phyloP scores from a whole-genome alignment of 495 filamentous ascomycete genomes.

The Jackrogersella minutella region DNA sequence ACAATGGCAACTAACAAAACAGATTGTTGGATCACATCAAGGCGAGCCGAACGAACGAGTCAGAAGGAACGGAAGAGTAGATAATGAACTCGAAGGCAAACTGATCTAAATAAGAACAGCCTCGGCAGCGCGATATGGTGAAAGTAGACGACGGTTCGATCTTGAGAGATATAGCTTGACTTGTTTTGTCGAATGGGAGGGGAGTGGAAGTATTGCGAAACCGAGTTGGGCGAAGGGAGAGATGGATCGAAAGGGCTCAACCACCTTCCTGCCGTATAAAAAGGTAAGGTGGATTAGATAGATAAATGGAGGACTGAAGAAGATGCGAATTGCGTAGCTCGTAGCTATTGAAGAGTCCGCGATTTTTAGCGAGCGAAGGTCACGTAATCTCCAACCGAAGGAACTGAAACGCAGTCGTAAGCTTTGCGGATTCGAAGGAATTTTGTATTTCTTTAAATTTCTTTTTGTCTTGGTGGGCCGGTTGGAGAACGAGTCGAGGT shows the following conservation, averaged over 20 bases:
- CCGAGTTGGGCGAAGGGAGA: no score
- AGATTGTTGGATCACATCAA: constrained; percentile 27
- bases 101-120: not conserved
- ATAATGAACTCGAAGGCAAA: no score
- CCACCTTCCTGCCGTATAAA: not conserved
- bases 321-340: no score
- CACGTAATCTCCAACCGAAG: not conserved
- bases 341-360: not conserved
- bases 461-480: not conserved
- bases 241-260: not conserved
- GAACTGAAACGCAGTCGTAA: constrained; percentile 12
- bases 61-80: no score
- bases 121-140: no score
- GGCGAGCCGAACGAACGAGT: not conserved
- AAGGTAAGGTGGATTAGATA: not conserved
- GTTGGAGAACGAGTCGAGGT: not conserved
- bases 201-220: no score
- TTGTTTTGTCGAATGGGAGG: no score
- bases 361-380: not conserved
- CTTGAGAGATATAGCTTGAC: no score
- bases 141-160: no score
- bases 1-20: not conserved
- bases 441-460: no score
- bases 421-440: constrained; percentile 6
- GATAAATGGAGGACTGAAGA: no score